These are phyloP conservation scores for Apium graveolens DNA, from an alignment of 129 eudicot genomes.

Conservation along the genomic window DNA sequence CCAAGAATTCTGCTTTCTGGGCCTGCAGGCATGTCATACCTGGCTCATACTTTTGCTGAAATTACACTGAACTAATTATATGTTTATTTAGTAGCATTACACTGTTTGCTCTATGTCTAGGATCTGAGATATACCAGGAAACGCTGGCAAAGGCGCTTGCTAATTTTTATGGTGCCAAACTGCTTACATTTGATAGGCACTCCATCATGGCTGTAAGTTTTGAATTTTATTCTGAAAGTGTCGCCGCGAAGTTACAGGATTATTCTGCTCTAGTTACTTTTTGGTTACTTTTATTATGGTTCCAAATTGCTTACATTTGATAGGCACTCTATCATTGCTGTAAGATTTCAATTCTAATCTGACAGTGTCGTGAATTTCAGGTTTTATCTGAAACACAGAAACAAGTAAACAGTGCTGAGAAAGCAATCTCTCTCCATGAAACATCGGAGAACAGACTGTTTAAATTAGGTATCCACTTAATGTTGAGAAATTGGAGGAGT, in stretches of 20 bases:
- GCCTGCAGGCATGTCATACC: slow-evolving; percentile 54
- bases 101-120: slow-evolving; percentile 29
- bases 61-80: too few species aligned
- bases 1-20: slow-evolving; percentile 89
- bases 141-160: slow-evolving; percentile 84
- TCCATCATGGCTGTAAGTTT: slow-evolving; percentile 62
- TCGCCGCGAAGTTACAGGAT: background rate
- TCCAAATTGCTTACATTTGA: slow-evolving; percentile 85
- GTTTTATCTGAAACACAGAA: slow-evolving; percentile 46
- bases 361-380: slow-evolving; percentile 21
- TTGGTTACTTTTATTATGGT: too few species aligned
- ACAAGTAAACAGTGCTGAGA: slow-evolving; percentile 34
- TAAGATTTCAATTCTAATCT: slow-evolving; percentile 27
- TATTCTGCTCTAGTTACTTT: background rate
- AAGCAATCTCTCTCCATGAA: slow-evolving; percentile 28
- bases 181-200: slow-evolving; percentile 74
- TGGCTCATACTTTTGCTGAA: background rate
- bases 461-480: slow-evolving; percentile 38
- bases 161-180: slow-evolving; percentile 59
- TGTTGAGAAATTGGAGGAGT: background rate
- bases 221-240: background rate
- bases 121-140: slow-evolving; percentile 89
- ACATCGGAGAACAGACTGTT: slow-evolving; percentile 41
- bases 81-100: too few species aligned
- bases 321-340: slow-evolving; percentile 54